Conservation (phyloP, 768 basidiomycete species). For the Hydnomerulius pinastri region DNA sequence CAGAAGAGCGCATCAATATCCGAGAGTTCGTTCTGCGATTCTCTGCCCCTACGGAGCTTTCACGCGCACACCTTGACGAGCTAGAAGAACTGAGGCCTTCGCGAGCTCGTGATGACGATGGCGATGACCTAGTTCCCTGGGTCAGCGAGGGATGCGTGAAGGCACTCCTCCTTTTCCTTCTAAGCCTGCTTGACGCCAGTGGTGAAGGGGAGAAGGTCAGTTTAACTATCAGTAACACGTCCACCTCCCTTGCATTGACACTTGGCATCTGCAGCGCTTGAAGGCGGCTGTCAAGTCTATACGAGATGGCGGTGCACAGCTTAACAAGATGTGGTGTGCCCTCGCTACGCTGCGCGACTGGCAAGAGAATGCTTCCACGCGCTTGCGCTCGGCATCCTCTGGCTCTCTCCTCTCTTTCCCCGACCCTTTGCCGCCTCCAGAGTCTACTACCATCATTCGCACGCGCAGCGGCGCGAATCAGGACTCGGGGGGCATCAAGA, state of each 20-base stretch:
- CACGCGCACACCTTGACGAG: slow-evolving; percentile 58
- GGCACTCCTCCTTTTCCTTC: slow-evolving; percentile 60
- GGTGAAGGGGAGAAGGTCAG: slow-evolving; percentile 40
- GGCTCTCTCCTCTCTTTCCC: slow-evolving; percentile 42
- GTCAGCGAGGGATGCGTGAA: slow-evolving; percentile 66
- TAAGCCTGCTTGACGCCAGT: slow-evolving; percentile 51
- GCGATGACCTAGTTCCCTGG: slow-evolving; percentile 48
- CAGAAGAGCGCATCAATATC: slow-evolving; percentile 64
- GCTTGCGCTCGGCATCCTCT: slow-evolving; percentile 13
- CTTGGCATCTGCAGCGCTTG: slow-evolving; percentile 9
- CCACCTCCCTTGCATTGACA: background rate
- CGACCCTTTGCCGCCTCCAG: slow-evolving; percentile 60
- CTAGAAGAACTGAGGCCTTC: slow-evolving; percentile 54
- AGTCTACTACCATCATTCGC: slow-evolving; percentile 38
- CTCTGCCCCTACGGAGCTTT: slow-evolving; percentile 48
- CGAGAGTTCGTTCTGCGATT: slow-evolving; percentile 78
- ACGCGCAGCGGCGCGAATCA: slow-evolving; percentile 48
- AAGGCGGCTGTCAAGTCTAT: slow-evolving; percentile 52
- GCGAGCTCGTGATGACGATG: slow-evolving; percentile 38
- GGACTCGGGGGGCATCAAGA: slow-evolving; percentile 30
- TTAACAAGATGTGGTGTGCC: slow-evolving; percentile 64
- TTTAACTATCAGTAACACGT: background rate
- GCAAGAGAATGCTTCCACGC: slow-evolving; percentile 19
- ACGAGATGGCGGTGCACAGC: slow-evolving; percentile 51
- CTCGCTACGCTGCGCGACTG: slow-evolving; percentile 50